phyloP scores from a whole-genome alignment of 352 stramenopile species.

The Pythium dissimile region DNA sequence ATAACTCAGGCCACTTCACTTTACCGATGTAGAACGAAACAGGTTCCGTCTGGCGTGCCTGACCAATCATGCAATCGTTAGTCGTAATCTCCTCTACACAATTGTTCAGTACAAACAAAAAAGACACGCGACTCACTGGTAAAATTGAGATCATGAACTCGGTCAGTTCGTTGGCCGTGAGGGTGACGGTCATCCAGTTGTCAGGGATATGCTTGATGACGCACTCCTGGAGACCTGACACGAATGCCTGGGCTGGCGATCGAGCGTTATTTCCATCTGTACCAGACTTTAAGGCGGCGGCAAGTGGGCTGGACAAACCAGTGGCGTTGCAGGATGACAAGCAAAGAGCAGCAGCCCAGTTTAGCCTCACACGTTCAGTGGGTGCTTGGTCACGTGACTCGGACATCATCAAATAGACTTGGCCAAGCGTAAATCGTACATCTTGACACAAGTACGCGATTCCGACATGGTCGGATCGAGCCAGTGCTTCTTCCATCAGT shows the following conservation, averaged over 20 bases:
- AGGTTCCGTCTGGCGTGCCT: slow-evolving; percentile 42
- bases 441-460: slow-evolving; percentile 46
- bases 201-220: background rate
- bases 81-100: too few species aligned
- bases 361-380: background rate
- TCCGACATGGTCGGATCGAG: slow-evolving; percentile 34
- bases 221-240: background rate
- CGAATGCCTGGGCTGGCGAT: too few species aligned
- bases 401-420: slow-evolving; percentile 41
- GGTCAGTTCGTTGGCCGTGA: slow-evolving; percentile 2
- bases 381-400: slow-evolving; percentile 16
- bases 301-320: too few species aligned
- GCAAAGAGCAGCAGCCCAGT: slow-evolving; percentile 5
- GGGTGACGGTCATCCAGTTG: slow-evolving; percentile 16
- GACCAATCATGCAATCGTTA: background rate
- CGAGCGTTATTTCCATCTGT: too few species aligned
- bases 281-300: too few species aligned
- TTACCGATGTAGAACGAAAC: slow-evolving; percentile 49
- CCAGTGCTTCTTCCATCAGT: slow-evolving; percentile 44
- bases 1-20: slow-evolving; percentile 35
- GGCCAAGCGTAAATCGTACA: slow-evolving; percentile 39
- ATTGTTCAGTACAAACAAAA: background rate
- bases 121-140: slow-evolving; percentile 3
- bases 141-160: slow-evolving; percentile 17
- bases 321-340: slow-evolving; percentile 15